These are phyloP conservation scores for Triticum timopheevii DNA, from an alignment of 176 grass and related monocot genomes.

Conservation along the genomic window DNA sequence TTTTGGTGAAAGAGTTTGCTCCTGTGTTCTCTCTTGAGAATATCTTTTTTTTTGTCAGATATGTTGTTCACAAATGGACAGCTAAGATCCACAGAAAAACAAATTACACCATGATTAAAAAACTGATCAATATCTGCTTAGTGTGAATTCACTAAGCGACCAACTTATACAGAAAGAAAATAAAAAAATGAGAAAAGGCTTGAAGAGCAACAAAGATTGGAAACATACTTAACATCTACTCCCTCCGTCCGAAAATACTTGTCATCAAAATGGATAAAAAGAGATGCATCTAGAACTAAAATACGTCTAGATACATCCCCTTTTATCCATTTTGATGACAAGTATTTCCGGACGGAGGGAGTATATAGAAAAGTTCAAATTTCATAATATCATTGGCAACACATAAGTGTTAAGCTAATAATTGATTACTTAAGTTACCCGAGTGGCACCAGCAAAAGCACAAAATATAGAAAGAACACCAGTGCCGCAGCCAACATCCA, in stretches of 20 bases:
- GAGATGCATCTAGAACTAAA: no score
- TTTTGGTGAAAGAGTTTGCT: neutral
- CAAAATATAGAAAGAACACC: constrained; percentile 97
- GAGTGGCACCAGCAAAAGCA: constrained; percentile 82
- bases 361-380: neutral
- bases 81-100: neutral
- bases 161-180: constrained; percentile 14
- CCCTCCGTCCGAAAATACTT: no score
- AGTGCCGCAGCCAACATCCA: constrained; percentile 98
- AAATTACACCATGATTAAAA: neutral
- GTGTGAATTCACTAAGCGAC: neutral
- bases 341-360: no score
- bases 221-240: neutral
- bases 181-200: neutral
- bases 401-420: constrained; percentile 12
- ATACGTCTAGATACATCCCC: no score
- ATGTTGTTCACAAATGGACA: constrained; percentile 6
- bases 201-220: constrained; percentile 1
- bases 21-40: neutral
- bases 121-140: neutral
- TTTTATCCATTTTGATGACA: no score
- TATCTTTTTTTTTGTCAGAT: neutral
- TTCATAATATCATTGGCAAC: neutral
- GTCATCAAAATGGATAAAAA: no score
- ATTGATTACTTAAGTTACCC: constrained; percentile 58